Evolutionary conservation across 148 eudicot species (phyloP).

Genomic region (Fagopyrum tataricum): DNA sequence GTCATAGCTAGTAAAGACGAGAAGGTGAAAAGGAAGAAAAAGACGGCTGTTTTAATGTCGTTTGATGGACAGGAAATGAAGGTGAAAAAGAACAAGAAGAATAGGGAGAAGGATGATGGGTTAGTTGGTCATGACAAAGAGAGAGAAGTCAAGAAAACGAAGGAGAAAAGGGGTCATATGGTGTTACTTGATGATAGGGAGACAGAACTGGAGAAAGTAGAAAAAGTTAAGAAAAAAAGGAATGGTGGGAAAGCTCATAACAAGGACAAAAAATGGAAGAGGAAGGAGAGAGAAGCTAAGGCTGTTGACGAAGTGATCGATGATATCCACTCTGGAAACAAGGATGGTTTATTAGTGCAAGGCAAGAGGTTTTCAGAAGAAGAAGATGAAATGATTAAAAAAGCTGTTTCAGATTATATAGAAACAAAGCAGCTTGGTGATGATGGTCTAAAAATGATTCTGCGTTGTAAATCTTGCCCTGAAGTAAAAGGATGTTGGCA

Average conservation of each 20-base stretch:
- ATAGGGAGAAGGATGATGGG: background rate
- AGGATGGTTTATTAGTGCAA: slow-evolving; percentile 1
- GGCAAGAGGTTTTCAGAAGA: slow-evolving; percentile 36
- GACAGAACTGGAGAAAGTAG: background rate
- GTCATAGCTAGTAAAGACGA: no score
- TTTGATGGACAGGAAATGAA: no score
- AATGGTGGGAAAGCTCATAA: background rate
- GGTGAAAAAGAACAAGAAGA: slow-evolving; percentile 6
- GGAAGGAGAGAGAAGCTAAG: background rate
- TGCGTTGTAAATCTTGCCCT: slow-evolving; percentile 17
- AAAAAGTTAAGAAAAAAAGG: background rate
- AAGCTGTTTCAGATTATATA: slow-evolving; percentile 27
- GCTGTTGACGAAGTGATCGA: background rate
- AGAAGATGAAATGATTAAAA: slow-evolving; percentile 31
- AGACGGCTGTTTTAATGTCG: no score
- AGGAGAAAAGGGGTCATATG: background rate
- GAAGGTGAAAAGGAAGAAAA: no score
- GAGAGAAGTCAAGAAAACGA: no score
- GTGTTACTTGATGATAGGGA: background rate
- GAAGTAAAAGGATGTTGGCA: slow-evolving; percentile 29
- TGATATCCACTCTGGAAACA: no score
- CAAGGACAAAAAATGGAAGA: background rate
- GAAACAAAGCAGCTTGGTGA: slow-evolving; percentile 26
- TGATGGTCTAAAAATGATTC: slow-evolving; percentile 30
- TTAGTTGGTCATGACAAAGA: no score